Evolutionary conservation across 345 rosid species (phyloP).

Genomic region (Salix suchowensis): DNA sequence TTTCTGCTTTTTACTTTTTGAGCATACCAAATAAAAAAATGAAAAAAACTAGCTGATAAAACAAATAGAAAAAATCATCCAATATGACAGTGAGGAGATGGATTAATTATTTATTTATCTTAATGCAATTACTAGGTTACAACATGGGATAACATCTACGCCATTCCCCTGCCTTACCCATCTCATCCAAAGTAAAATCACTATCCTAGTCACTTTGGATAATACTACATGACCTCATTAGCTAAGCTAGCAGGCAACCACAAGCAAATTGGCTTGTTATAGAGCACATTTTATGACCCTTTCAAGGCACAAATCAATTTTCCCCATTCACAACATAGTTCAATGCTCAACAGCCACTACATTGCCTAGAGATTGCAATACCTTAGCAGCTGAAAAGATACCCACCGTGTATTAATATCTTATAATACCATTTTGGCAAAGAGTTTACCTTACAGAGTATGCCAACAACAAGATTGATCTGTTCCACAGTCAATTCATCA

Average conservation of each 20-base stretch:
- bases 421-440: neutral
- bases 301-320: neutral
- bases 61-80: neutral
- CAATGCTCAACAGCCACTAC: constrained; percentile 2
- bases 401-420: neutral
- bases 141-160: no score
- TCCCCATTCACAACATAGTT: neutral
- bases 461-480: constrained; percentile 85
- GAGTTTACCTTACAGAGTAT: constrained; percentile 69
- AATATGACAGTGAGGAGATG: neutral
- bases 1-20: no score
- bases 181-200: no score
- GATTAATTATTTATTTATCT: neutral
- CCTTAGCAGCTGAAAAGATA: neutral
- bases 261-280: neutral
- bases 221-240: neutral
- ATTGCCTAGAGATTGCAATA: neutral
- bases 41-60: neutral
- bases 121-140: no score
- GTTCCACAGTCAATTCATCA: constrained; percentile 79
- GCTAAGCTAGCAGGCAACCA: neutral
- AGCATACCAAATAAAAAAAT: neutral
- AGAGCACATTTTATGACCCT: neutral
- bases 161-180: no score
- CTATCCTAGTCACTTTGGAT: no score